Conservation (phyloP, 495 filamentous ascomycete genomes). For the Penicillium odoratum region DNA sequence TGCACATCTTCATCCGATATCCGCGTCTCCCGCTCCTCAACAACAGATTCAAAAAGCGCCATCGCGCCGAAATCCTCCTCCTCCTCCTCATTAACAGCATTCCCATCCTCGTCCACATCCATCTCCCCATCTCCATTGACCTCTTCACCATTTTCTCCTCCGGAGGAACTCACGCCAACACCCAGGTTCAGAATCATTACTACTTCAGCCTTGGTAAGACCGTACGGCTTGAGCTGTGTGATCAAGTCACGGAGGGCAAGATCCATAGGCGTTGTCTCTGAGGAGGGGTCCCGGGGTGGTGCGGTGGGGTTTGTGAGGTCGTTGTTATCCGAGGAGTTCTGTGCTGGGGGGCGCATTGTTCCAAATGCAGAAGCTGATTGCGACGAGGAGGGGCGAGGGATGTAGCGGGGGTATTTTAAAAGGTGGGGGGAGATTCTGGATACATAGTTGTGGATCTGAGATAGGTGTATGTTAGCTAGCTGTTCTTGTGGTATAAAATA, state of each 20-base stretch:
- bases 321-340: constrained; percentile 12
- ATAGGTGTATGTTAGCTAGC: not conserved
- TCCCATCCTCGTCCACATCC: constrained; percentile 28
- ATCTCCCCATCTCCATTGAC: constrained; percentile 23
- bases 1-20: constrained; percentile 39
- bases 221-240: constrained; percentile 41
- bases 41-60: constrained; percentile 42
- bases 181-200: constrained; percentile 65
- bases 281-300: constrained; percentile 4
- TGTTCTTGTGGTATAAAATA: not conserved
- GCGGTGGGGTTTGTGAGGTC: constrained; percentile 7
- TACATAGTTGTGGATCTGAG: constrained; percentile 48
- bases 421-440: constrained; percentile 41
- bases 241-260: constrained; percentile 42
- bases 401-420: constrained; percentile 35
- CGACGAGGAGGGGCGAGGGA: constrained; percentile 24
- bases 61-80: constrained; percentile 39
- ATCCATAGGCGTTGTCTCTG: constrained; percentile 37
- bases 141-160: constrained; percentile 16
- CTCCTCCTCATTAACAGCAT: constrained; percentile 24
- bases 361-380: constrained; percentile 29
- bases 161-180: constrained; percentile 23
- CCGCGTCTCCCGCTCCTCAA: constrained; percentile 47
- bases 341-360: constrained; percentile 24
- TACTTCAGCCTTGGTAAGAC: constrained; percentile 62